Conservation (phyloP, 495 filamentous ascomycete genomes). For the Patellaria atrata region DNA sequence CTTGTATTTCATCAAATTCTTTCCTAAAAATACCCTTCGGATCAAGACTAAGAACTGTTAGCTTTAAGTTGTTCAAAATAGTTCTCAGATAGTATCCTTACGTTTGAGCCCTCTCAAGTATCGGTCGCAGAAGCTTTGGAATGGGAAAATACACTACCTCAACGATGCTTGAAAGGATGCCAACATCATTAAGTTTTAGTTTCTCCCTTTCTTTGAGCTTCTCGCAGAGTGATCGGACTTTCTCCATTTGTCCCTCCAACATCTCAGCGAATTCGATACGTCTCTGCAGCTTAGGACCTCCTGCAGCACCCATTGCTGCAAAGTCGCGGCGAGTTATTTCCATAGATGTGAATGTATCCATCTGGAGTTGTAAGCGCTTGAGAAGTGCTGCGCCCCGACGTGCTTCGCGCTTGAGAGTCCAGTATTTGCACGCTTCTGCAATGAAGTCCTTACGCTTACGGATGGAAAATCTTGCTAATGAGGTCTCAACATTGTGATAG, state of each 20-base stretch:
- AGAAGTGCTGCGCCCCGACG: conserved; percentile 79
- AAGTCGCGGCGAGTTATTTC: conserved; percentile 91
- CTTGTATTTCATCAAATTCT: conserved; percentile 47
- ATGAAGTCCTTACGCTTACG: conserved; percentile 81
- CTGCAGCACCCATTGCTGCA: conserved; percentile 74
- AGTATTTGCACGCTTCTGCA: conserved; percentile 87
- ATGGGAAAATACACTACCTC: conserved; percentile 87
- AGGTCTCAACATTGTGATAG: conserved; percentile 62
- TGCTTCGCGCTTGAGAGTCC: conserved; percentile 92
- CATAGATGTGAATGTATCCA: conserved; percentile 91
- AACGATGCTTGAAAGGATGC: conserved; percentile 59
- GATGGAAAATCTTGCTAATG: conserved; percentile 63
- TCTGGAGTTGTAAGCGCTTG: conserved; percentile 82
- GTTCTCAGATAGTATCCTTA: conserved; percentile 17
- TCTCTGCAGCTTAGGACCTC: conserved; percentile 58
- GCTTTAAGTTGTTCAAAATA: background rate
- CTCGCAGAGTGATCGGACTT: conserved; percentile 51
- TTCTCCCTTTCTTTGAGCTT: conserved; percentile 57
- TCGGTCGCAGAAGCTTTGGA: conserved; percentile 57
- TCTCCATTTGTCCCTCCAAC: conserved; percentile 61
- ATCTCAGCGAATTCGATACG: conserved; percentile 76
- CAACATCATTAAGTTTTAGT: conserved; percentile 58
- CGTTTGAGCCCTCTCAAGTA: conserved; percentile 64
- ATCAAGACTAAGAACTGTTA: conserved; percentile 44
- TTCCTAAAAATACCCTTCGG: conserved; percentile 52